Evolutionary conservation across 164 flowering plant species (phyloP), one percentile per base, ranked within the genome.

Genomic region (Buxus sempervirens): DNA sequence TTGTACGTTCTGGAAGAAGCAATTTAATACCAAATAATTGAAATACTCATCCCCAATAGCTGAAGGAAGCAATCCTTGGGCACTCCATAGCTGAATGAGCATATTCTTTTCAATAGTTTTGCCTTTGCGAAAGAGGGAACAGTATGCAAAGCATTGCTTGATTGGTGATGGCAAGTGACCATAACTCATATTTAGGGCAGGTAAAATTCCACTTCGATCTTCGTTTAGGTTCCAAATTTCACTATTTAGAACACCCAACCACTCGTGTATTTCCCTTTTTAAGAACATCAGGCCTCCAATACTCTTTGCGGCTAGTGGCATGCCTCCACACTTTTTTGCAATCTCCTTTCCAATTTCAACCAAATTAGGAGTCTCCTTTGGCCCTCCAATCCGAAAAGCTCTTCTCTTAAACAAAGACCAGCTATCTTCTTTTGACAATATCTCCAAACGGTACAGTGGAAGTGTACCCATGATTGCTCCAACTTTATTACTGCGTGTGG

Each of bases 321-420:
- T 23, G 18, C 73, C 73, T 21, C 38, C 25, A 45, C 73, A 70
- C 42, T 70, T 70, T 51, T 55, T 57, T 12, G 55, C 38, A 58
- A 62, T 36, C 20, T 6, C 19, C 36, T 14, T 70, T 15, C 72
- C 66, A 19, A 60, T 69, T 21, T 21, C 48, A 51, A 9, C 41
- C 9, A 25, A 42, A 21, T 45, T n/a, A n/a, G 64, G 70, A 58
- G 58, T 45, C 13, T 45, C 51, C 1, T 45, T 32, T 9, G 13
- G 9, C 15, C 25, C 26, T 10, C 49, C 65, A 23, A 21, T 42
- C 27, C 20, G 14, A 58, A 67, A 53, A 9, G 42, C 64, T 5
- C 25, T 15, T 23, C 21, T 49, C 10, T 10, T 58, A 32, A 32
- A 32, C 18, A 45, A 15, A 45, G 51, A 7, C 38, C 38, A 32